Base-by-base conservation (phyloP, 345 rosid genomes). In the Arabidopsis suecica region DNA sequence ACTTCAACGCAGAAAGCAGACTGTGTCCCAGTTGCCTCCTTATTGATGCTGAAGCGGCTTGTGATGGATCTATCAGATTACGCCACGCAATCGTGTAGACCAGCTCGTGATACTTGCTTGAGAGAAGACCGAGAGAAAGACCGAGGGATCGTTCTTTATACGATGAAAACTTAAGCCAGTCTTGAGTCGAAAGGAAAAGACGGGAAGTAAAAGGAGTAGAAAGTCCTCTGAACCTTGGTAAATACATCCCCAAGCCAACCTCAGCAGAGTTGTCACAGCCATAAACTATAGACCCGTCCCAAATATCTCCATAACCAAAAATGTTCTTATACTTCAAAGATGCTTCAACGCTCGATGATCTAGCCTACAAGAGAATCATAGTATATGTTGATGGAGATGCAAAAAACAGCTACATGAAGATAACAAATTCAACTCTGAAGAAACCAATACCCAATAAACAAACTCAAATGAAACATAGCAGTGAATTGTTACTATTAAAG, bases 1-100 rank as follows among this genome's bases (percentile, higher is more conserved):
- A 90, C 78, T 89, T 95, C 77, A 95, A 77, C 9, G 91, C 85
- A 14, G 98, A 90, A 75, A 93, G 85, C 65, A 92, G 64, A 81
- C 79, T 83, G 70, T 90, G 97, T 75, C 98, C 96, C 80, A 95
- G 91, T 70, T 92, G 99, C 81, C 89, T 90, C 91, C 93, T 87
- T 28, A 90, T 65, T 18, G 96, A 69, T 23, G 70, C 51, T 12
- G 96, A 87, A n/a, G 93, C 86, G 70, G 71, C 45, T 48, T 74
- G 90, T 32, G 98, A 84, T 75, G 97, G 97, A 82, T 95, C 99
- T 12, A 80, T 81, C 76, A 95, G 78, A 40, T 80, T 84, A 47
- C 93, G 91, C 98, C 98, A 90, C 0, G 83, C 91, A 61, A 92
- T 81, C 51, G 84, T 84, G 83, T 88, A 95, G 1, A 76, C 84